Evolutionary conservation across 202 grass and related monocot genomes (phyloP), one percentile per base, ranked within the genome.

Genomic region (Brachypodium distachyon): DNA sequence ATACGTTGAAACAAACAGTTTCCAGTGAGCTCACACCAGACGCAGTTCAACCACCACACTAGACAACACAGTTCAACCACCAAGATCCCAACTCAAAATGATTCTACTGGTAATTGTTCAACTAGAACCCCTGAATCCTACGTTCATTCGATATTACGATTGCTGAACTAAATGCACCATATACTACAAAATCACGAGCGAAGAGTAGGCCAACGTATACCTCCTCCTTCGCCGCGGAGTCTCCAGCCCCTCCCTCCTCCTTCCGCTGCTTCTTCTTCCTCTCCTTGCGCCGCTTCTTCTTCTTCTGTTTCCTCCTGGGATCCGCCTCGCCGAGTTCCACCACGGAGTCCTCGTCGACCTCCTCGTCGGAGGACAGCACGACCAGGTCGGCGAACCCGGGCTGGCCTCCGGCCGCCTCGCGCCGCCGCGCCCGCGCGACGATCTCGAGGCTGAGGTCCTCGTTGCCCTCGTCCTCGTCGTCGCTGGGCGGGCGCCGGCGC

Each of bases 381-480:
- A 63, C 46, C 21, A 58, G 25, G 33, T 77, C 55, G 61, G 32
- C 72, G 34, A 47, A 5, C 4, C 61, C 82, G 9, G 9, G 6
- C n/a, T 36, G 57, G 59, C 81, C 56, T 12, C 83, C 47, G 49
- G 71, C 82, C 16, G 50, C 83, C 65, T 84, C 82, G 64, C 85
- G 73, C 77, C 66, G 60, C 70, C 79, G 55, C 74, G 84, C 91
- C 74, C 82, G 83, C 74, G 83, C 85, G 31, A 98, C 17, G 80
- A 98, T 88, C 47, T 90, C 91, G 12, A 98, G 82, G 42, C 72
- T 92, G 65, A 98, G 89, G 61, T 98, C 96, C 82, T 90, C 85
- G 85, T 98, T 98, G n/a, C 86, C 91, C 70, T 95, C 89, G 4
- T 98, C 91, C 27, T 92, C 95, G 4, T 88, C 91, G 18, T 86